phyloP scores from a whole-genome alignment of 441 rosid genomes.

The Bocquillonia castaneifolia region DNA sequence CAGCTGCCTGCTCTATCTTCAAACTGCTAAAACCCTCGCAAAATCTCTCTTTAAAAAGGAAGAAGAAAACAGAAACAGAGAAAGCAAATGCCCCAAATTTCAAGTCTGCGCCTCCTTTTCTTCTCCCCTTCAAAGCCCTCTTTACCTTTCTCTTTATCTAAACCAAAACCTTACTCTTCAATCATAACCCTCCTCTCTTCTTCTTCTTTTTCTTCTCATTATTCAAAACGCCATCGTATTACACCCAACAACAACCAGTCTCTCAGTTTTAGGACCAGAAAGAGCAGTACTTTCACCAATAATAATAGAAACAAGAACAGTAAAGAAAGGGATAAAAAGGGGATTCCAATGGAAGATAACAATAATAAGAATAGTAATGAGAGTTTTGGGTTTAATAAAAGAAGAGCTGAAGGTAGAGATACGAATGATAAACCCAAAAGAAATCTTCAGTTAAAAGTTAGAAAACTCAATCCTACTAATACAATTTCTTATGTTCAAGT shows the following conservation, averaged over 20 bases:
- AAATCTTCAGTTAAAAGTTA: constrained; percentile 57
- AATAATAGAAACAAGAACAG: constrained; percentile 12
- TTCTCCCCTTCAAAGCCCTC: constrained; percentile 36
- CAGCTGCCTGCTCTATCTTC: background rate
- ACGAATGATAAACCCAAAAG: constrained; percentile 46
- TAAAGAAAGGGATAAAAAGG: constrained; percentile 17
- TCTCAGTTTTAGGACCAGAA: constrained; percentile 38
- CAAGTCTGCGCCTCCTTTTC: constrained; percentile 51
- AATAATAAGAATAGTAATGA: constrained; percentile 15
- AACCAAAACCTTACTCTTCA: constrained; percentile 34
- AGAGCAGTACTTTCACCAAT: constrained; percentile 29
- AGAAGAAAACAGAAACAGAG: background rate
- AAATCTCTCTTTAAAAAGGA: constrained; percentile 7
- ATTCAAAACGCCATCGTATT: constrained; percentile 37
- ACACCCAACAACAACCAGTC: constrained; percentile 28
- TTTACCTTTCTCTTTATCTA: constrained; percentile 29
- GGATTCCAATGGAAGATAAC: constrained; percentile 42
- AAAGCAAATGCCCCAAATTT: constrained; percentile 30
- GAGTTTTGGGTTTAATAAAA: constrained; percentile 58
- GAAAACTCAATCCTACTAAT: constrained; percentile 71
- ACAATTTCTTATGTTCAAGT: constrained; percentile 88
- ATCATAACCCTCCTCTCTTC: constrained; percentile 37
- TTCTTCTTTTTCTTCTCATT: constrained; percentile 30
- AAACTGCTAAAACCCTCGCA: constrained; percentile 7
- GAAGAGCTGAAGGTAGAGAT: constrained; percentile 76